Evolutionary conservation across 2,329 filamentous ascomycete genomes (phyloP), one percentile per base, ranked within the genome.

Genomic region (Fonsecaea nubica): DNA sequence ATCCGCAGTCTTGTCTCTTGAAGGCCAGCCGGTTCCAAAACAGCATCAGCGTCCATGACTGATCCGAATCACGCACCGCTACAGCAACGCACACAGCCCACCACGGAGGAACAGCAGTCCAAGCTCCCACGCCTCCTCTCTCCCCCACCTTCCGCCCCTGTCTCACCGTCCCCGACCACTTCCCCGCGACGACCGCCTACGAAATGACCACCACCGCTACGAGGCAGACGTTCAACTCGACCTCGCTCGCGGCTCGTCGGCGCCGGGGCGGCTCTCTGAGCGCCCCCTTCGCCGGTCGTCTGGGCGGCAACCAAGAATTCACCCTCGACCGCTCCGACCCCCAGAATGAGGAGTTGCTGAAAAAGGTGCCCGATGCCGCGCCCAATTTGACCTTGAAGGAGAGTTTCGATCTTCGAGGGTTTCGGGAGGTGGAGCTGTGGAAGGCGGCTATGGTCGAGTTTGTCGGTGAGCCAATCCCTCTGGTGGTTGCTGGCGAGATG

Each of bases 371-470:
- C 0, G 80, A 82, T 71, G 80, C 80, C 9, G 78, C 78, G 12
- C 80, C 80, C 4, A 77, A 75, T 32, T 78, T 82, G 76, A 74
- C 75, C 1, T 53, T 79, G 10, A 30, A 59, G 1, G 78, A 81
- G 58, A 65, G 77, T 30, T 73, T 82, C 48, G 74, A 77, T 56
- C 64, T 78, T 0, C 65, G 72, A 0, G 77, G 77, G 0, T 80
- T 82, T 25, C 45, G 67, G 0, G 75, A 76, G 40, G 21, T 69
- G 1, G 72, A 76, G 58, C 59, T 81, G 1, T 82, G 79, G 77
- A 81, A 80, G 63, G 77, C 78, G 1, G 80, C 78, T 1, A 42
- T 80, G 2, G 73, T 81, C 2, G 80, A 82, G 70, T 80, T 77
- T 25, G 64, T 81, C 9, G 78, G 77, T 76, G 33, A 64, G 62